Base-by-base conservation (phyloP, 495 filamentous ascomycete species). In the Daldinia vernicosa region DNA sequence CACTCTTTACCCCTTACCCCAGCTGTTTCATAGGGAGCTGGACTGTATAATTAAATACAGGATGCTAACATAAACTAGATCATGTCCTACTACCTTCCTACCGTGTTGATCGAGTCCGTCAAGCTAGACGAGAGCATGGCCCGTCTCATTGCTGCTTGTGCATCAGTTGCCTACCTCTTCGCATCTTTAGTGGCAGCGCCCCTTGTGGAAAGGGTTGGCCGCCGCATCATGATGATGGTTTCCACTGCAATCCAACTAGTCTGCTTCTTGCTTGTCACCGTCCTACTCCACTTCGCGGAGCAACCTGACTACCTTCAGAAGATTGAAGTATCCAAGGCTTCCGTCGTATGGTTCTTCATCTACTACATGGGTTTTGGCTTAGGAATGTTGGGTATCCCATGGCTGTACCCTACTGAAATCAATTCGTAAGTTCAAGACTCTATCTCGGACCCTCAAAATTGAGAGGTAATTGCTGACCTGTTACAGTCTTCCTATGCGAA, bases 381-480 rank as follows among this genome's bases (percentile, higher is more conserved):
- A 39, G 86, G 85, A 8, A 86, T 86, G 84, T 76, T 88, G 15
- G 84, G 84, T 17, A 81, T 85, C 1, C 85, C 86, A 0, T 89
- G 86, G 87, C 75, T 90, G 1, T 91, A 89, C 69, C 86, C 87
- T 0, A 88, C 88, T 4, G 89, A 90, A 68, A 89, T 90, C 75
- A 89, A 88, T 60, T 82, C 70, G 74, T 80, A 67, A 76, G 63
- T 60, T 7, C 30, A 24, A 51, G 30, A 57, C 7, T 43, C 17
- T 30, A 4, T 50, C 60, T 55, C 32, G 11, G 19, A 14, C 24
- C 33, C 12, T 28, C 19, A 27, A 2, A 12, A 45, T 4, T 3
- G 7, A 14, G 9, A 19, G 0, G 6, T 12, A 32, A 26, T 61
- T 66, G 12, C 68, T 71, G 19, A 71, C 52, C 5, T 15, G 3